These are phyloP conservation scores for Colletotrichum somersetense DNA, from an alignment of 2,329 filamentous ascomycete genomes.

Conservation along the genomic window DNA sequence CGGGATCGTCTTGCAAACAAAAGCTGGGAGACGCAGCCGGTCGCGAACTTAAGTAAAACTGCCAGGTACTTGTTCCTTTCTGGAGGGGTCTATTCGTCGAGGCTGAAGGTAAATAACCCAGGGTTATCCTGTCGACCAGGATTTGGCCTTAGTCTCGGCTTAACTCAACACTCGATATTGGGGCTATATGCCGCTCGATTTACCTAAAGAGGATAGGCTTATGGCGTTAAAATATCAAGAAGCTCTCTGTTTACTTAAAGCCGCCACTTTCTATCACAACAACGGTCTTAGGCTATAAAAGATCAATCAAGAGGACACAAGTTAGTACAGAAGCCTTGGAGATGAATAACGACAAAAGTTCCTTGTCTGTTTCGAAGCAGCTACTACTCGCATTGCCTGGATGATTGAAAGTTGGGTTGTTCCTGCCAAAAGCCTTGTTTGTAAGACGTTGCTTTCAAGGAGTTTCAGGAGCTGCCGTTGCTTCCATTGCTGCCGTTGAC, in stretches of 20 bases:
- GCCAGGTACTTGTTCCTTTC: background rate
- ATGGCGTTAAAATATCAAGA: too few species aligned
- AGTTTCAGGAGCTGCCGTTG: background rate
- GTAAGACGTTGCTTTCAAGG: background rate
- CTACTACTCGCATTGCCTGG: too few species aligned
- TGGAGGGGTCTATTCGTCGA: background rate
- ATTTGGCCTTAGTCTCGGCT: background rate
- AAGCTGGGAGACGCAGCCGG: background rate
- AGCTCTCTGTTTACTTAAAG: too few species aligned
- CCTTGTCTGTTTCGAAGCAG: too few species aligned
- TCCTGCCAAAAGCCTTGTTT: too few species aligned
- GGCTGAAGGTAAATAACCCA: background rate
- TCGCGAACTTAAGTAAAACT: too few species aligned
- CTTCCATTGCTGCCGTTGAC: background rate
- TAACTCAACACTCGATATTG: background rate
- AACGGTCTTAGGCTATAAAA: too few species aligned
- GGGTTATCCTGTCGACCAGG: background rate
- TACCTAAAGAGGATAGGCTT: background rate
- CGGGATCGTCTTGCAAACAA: background rate
- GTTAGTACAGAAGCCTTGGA: too few species aligned
- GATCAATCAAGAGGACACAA: too few species aligned
- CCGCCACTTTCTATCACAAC: too few species aligned
- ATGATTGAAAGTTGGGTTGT: too few species aligned
- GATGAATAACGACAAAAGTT: too few species aligned
- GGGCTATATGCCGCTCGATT: background rate